Evolutionary conservation across 208 protist species (phyloP), one percentile per base, ranked within the genome.

Genomic region (Leishmania tropica): DNA sequence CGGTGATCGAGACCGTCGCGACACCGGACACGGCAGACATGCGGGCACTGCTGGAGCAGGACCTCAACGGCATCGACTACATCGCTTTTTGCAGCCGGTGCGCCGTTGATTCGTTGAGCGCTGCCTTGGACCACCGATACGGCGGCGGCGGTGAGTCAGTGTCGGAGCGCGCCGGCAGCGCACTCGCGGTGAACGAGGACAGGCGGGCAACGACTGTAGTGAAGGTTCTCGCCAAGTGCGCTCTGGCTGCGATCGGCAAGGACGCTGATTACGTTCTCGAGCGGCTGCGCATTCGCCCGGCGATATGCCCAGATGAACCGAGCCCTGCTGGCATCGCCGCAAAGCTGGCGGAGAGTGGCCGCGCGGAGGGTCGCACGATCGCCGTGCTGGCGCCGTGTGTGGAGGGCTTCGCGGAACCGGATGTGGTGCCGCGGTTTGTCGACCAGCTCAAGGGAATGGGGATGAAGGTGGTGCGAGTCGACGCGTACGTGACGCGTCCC

Each of bases 71-170:
- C 73, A 54, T 83, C 47, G 79, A 83, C 79, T 83, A 83, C 60
- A 54, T 83, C 3, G 62, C 68, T 15, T 83, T 83, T 54, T 83
- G 79, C 73, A 83, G 79, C 37, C 79, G 79, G 5, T 83, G 79
- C 42, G 79, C 79, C 73, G 54, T 83, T 54, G 79, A 77, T 35
- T 83, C 79, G 6, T 56, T 83, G 13, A 42, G 47, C 31, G 47
- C 15, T 8, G 79, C 79, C 31, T 40, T 83, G 60, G 31, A 17
- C 2, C 40, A 56, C 45, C 62, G 67, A 40, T 81, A 81, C 71
- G 71, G 79, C 11, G 15, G 37, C 53, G 17, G 51, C 68, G 42
- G 42, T 3, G 68, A 73, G 68, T 24, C 8, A 2, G 42, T 73
- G 6, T 45, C 42, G 8, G 68, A 51, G 21, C 2, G 19, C 68